Evolutionary conservation across 768 basidiomycete species (phyloP).

Genomic region (Amanita rimosa): DNA sequence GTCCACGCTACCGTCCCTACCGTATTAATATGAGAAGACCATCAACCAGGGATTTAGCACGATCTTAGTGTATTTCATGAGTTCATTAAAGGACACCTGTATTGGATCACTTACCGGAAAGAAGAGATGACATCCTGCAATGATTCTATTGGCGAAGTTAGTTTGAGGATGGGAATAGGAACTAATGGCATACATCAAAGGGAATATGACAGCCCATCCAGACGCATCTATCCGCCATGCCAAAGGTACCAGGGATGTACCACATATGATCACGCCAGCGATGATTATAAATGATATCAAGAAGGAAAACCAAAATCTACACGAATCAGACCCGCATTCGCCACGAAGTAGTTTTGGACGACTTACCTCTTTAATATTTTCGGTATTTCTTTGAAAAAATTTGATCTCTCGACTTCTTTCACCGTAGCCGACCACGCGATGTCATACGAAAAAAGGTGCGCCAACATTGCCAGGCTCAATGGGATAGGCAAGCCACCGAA

Average conservation of each 20-base stretch:
- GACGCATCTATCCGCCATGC: conserved; percentile 47
- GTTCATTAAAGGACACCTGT: background rate
- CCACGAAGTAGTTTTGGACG: conserved; percentile 21
- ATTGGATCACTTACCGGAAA: conserved; percentile 43
- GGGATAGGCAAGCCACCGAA: conserved; percentile 69
- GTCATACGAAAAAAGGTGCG: conserved; percentile 49
- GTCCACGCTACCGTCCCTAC: background rate
- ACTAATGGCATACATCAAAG: conserved; percentile 36
- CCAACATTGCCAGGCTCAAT: conserved; percentile 54
- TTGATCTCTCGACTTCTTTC: conserved; percentile 79
- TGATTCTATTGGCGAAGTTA: conserved; percentile 34
- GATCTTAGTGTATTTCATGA: conserved; percentile 19
- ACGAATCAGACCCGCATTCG: conserved; percentile 18
- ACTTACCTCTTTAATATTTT: conserved; percentile 66
- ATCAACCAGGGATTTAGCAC: conserved; percentile 39
- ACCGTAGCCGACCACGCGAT: conserved; percentile 48
- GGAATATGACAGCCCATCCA: conserved; percentile 69
- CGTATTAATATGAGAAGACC: conserved; percentile 56
- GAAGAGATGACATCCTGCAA: conserved; percentile 53
- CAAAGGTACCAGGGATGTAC: conserved; percentile 34
- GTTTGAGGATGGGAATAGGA: background rate
- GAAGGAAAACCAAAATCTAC: conserved; percentile 48
- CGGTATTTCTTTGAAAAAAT: conserved; percentile 88
- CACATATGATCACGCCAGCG: conserved; percentile 42
- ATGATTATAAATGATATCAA: conserved; percentile 44